These are phyloP conservation scores for Yarrowia osloensis DNA, from an alignment of 805 yeast genomes.

Conservation along the genomic window DNA sequence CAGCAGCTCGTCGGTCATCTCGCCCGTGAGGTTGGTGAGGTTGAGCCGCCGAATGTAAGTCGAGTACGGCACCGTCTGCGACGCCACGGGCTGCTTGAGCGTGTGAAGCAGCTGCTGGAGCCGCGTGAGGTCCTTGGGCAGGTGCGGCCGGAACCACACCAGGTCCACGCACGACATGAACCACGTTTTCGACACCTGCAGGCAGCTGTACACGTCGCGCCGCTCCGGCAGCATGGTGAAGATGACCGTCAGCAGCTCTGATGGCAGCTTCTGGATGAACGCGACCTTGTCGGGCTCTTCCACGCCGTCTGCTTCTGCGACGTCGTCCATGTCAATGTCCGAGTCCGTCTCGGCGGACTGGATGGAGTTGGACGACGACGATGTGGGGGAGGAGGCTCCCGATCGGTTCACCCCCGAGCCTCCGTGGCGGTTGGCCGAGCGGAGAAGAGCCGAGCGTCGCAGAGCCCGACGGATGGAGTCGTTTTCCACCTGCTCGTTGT, in stretches of 20 bases:
- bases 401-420: conserved; percentile 1
- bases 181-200: conserved; percentile 48
- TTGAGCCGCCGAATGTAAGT: conserved; percentile 72
- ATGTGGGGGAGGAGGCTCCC: conserved; percentile 1
- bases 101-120: conserved; percentile 55
- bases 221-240: conserved; percentile 30
- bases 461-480: conserved; percentile 23
- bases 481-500: conserved; percentile 25
- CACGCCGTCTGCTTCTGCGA: not conserved
- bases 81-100: conserved; percentile 51
- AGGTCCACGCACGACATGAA: conserved; percentile 74
- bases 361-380: conserved; percentile 11
- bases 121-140: conserved; percentile 54
- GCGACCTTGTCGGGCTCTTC: conserved; percentile 17
- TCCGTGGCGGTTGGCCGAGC: conserved; percentile 7
- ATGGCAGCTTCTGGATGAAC: conserved; percentile 4
- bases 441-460: conserved; percentile 19
- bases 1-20: conserved; percentile 63
- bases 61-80: conserved; percentile 62
- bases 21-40: conserved; percentile 68
- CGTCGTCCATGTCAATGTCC: conserved; percentile 28
- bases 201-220: conserved; percentile 14
- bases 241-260: conserved; percentile 25
- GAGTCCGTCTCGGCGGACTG: conserved; percentile 26
- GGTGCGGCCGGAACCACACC: conserved; percentile 84